These are phyloP conservation scores for Cymbidium sinense DNA, from an alignment of 106 monocot species.

Conservation along the genomic window DNA sequence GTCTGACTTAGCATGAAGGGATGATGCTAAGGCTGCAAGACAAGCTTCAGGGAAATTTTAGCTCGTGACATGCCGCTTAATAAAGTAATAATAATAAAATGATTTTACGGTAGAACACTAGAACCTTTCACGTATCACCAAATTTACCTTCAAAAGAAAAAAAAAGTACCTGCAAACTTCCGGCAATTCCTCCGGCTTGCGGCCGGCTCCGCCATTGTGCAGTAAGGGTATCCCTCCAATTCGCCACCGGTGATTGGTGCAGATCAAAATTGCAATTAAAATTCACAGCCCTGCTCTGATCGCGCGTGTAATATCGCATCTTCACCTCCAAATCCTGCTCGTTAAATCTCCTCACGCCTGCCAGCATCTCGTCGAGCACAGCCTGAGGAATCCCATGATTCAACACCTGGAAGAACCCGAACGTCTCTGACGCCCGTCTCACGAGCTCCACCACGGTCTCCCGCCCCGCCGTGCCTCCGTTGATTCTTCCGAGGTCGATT, in stretches of 20 bases:
- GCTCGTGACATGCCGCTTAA: too few species aligned
- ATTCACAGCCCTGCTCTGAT: constrained; percentile 16
- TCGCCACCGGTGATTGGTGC: constrained; percentile 23
- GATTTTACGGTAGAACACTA: too few species aligned
- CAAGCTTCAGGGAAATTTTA: too few species aligned
- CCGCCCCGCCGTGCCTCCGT: constrained; percentile 22
- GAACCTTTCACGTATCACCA: too few species aligned
- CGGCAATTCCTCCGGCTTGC: constrained; percentile 28
- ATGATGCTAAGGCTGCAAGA: too few species aligned
- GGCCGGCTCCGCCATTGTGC: constrained; percentile 3
- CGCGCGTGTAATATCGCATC: constrained; percentile 18
- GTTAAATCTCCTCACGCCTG: constrained; percentile 39
- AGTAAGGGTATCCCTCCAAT: constrained; percentile 43
- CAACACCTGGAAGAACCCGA: constrained; percentile 53
- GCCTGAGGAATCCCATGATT: constrained; percentile 30
- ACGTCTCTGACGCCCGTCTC: constrained; percentile 14
- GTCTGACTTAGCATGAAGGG: too few species aligned
- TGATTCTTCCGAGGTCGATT: constrained; percentile 24
- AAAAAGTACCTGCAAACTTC: neutral
- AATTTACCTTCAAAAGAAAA: too few species aligned
- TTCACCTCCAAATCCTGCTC: constrained; percentile 21
- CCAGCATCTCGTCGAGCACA: constrained; percentile 9
- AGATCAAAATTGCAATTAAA: constrained; percentile 41
- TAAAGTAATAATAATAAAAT: too few species aligned
- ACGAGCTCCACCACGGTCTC: constrained; percentile 13